Conservation (phyloP, 768 basidiomycete genomes). For the Termitomyces sp. region DNA sequence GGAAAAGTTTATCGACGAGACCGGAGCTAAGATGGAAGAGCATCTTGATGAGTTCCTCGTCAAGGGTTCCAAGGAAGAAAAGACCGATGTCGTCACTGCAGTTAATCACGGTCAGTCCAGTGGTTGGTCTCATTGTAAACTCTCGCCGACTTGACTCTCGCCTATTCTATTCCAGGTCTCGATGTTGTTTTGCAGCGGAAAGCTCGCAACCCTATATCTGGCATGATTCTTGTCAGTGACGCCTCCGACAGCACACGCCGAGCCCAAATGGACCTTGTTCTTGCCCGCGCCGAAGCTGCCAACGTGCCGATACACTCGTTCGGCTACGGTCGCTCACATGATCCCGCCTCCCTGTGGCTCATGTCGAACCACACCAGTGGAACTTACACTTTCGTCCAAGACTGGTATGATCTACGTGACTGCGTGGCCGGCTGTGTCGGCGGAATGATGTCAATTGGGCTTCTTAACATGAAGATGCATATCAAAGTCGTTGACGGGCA, state of each 20-base stretch:
- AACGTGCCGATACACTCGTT: constrained; percentile 96
- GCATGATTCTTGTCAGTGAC: constrained; percentile 91
- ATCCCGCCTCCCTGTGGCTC: constrained; percentile 96
- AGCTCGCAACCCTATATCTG: constrained; percentile 82
- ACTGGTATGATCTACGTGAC: constrained; percentile 93
- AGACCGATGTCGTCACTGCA: constrained; percentile 97
- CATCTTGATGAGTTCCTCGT: constrained; percentile 52
- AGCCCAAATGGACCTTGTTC: constrained; percentile 97
- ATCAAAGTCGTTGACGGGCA: constrained; percentile 88
- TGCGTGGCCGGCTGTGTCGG: constrained; percentile 93
- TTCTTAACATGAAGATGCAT: constrained; percentile 92
- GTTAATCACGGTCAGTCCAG: constrained; percentile 76
- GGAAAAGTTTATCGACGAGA: constrained; percentile 73
- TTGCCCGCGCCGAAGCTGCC: constrained; percentile 94
- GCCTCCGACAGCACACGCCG: constrained; percentile 88
- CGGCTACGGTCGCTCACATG: constrained; percentile 95
- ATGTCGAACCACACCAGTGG: constrained; percentile 98
- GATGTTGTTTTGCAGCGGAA: constrained; percentile 96
- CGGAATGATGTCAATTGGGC: constrained; percentile 93
- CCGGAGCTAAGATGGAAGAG: constrained; percentile 40
- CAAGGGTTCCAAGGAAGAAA: constrained; percentile 79
- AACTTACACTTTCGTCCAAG: constrained; percentile 96
- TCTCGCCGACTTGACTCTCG: neutral
- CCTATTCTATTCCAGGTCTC: constrained; percentile 45
- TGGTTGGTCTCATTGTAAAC: neutral